phyloP scores from a whole-genome alignment of 768 basidiomycete species.

The Asterophora parasitica region DNA sequence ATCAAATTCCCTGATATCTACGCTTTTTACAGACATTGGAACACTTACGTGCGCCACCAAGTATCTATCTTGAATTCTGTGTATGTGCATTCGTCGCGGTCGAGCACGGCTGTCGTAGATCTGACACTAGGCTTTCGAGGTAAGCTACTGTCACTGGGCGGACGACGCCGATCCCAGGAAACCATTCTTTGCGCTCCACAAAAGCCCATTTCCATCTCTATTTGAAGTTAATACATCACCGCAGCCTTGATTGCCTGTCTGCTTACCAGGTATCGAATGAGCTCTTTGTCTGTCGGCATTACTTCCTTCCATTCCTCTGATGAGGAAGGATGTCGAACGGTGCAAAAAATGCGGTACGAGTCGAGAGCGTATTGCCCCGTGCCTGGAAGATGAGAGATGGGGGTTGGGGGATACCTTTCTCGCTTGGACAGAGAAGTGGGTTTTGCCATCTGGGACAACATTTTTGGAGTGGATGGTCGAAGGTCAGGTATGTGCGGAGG shows the following conservation, averaged over 20 bases:
- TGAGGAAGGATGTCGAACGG: constrained; percentile 23
- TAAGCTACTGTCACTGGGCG: constrained; percentile 33
- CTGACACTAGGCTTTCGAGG: constrained; percentile 34
- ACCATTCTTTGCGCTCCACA: constrained; percentile 47
- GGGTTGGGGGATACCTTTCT: constrained; percentile 38
- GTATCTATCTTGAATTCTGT: no score
- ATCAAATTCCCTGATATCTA: neutral
- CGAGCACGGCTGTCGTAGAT: constrained; percentile 20
- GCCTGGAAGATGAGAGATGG: constrained; percentile 57
- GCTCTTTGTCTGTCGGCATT: constrained; percentile 63
- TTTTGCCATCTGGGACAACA: constrained; percentile 2
- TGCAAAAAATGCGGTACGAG: constrained; percentile 70
- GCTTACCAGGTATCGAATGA: constrained; percentile 61
- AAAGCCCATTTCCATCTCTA: constrained; percentile 76
- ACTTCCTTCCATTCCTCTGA: constrained; percentile 59
- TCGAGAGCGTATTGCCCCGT: constrained; percentile 70
- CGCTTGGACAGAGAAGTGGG: constrained; percentile 14
- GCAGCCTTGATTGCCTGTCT: neutral
- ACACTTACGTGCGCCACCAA: no score
- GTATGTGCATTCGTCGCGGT: no score
- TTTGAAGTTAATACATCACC: neutral
- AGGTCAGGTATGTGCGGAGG: constrained; percentile 31
- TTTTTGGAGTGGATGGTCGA: constrained; percentile 25
- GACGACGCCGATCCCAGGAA: constrained; percentile 37
- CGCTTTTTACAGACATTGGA: neutral